Base-by-base conservation (phyloP, 1,284 basidiomycete genomes). In the Ceratobasidium sp. region DNA sequence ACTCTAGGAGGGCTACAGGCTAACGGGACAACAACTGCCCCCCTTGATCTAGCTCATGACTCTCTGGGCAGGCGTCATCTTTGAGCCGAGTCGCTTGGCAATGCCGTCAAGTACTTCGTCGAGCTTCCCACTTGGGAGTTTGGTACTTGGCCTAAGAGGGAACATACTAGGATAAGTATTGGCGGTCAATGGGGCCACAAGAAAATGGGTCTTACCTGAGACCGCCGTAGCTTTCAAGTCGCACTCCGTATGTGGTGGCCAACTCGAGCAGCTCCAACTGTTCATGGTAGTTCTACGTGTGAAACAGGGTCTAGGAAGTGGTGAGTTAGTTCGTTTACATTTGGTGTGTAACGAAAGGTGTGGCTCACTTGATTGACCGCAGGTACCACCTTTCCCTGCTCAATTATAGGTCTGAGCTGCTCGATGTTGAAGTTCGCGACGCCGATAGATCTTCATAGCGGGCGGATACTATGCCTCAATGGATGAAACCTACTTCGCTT, bases 1-100 rank as follows among this genome's bases (percentile, higher is more conserved):
- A 29, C 9, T 59, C 27, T 27, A n/a, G 19, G 29, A 29, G 7
- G 54, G 15, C 54, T 22, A 41, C 2, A 54, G 22, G 81, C 88
- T 45, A 82, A 91, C 88, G 90, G 92, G 64, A 93, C 86, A n/a
- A n/a, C n/a, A 0, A 90, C 87, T 2, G 87, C 88, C n/a, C 89
- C 90, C 78, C 92, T 92, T 50, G 86, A 87, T 86, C 91, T 91
- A 92, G 0, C 89, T 86, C 47, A 92, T 83, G 7, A 94, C 84
- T 11, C 93, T 87, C 80, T 94, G 92, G 63, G 90, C 90, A 0
- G 88, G 84, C 1, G 89, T 87, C 15, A 86, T 89, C 19, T 59
- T 57, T 5, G 66, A 44, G 1, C 85, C 84, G 29, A 90, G 84
- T 17, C 88, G 84, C 50, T 87, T 82, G 0, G 90, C 88, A 36